phyloP scores from a whole-genome alignment of 441 rosid genomes.

The Codiaeum variegatum region DNA sequence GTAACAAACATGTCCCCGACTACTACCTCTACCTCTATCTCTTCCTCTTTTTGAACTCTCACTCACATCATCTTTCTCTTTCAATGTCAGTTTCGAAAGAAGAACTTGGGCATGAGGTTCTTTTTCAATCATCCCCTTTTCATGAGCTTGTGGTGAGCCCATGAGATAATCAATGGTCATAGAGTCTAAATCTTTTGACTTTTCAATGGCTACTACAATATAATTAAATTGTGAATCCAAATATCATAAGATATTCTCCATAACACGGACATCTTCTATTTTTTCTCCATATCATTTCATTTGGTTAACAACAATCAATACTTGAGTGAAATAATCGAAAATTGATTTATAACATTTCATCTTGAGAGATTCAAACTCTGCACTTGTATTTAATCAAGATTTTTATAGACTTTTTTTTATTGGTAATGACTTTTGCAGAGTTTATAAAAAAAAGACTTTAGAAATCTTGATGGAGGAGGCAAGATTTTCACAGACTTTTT shows the following conservation, averaged over 20 bases:
- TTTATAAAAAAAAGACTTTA: too few relatives aligned
- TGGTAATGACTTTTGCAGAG: too few relatives aligned
- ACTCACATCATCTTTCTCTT: neutral
- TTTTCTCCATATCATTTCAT: conserved; percentile 12
- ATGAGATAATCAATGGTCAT: conserved; percentile 6
- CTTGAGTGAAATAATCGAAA: conserved; percentile 6
- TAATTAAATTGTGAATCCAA: neutral
- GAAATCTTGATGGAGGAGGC: too few relatives aligned
- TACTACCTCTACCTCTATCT: neutral
- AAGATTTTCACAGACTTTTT: too few relatives aligned
- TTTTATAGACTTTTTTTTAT: too few relatives aligned
- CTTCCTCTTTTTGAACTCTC: neutral
- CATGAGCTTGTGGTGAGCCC: conserved; percentile 10
- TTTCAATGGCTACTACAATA: conserved; percentile 10
- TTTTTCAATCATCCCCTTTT: conserved; percentile 6
- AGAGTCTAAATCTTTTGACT: conserved; percentile 8
- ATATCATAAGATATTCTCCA: neutral
- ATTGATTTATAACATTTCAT: conserved; percentile 14
- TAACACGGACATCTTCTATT: neutral
- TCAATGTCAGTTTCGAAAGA: neutral
- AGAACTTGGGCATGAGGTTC: neutral
- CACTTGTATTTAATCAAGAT: too few relatives aligned
- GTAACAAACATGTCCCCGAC: neutral
- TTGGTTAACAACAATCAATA: conserved; percentile 1
- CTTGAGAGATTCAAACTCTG: neutral